These are phyloP conservation scores for Sporothrix brunneoviolacea DNA, from an alignment of 2,329 filamentous ascomycete species.

Conservation along the genomic window DNA sequence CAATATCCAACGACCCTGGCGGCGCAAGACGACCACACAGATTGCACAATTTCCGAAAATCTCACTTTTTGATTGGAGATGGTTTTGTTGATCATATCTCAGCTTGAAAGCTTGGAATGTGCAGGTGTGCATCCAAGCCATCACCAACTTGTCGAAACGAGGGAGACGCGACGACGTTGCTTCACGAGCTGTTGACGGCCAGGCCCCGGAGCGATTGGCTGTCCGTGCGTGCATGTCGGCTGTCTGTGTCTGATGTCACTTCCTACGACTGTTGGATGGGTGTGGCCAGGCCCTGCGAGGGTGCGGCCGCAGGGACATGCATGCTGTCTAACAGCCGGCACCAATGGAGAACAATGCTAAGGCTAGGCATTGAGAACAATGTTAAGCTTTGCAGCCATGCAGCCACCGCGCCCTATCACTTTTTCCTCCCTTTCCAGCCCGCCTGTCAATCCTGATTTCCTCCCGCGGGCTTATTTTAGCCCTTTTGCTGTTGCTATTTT, in stretches of 20 bases:
- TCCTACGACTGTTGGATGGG: neutral
- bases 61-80: no score
- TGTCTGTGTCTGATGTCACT: neutral
- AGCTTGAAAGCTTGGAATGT: no score
- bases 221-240: no score
- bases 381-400: neutral
- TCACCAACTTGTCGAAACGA: neutral
- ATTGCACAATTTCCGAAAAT: constrained; percentile 4
- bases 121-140: neutral
- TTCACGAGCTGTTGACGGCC: no score
- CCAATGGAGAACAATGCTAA: constrained; percentile 16
- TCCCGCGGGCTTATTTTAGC: no score
- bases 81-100: no score
- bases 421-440: neutral
- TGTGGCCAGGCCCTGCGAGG: neutral
- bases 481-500: neutral
- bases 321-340: neutral
- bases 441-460: neutral
- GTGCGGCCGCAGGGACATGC: neutral
- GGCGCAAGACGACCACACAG: neutral
- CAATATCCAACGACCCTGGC: no score
- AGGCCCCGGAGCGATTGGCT: no score
- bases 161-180: neutral
- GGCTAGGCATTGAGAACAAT: constrained; percentile 13
- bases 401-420: neutral